Evolutionary conservation across 345 rosid species (phyloP), one percentile per base, ranked within the genome.

Genomic region (Kernera saxatilis): DNA sequence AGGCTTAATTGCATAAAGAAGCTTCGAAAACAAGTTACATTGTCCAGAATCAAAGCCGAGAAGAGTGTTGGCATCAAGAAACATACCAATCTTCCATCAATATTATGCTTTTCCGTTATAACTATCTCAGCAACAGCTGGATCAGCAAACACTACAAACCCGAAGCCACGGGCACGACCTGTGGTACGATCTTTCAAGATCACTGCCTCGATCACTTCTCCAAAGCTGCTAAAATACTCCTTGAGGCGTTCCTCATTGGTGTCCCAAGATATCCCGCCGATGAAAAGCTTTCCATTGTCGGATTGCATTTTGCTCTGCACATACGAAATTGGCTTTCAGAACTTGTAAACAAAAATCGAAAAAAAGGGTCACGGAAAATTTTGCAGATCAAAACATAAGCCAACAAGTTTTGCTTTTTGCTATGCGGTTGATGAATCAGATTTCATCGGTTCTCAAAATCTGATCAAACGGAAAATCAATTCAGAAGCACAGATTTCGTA

Each of bases 241-340:
- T 85, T 91, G 76, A 94, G 91, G 55, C 91, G 89, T 35, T 91
- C 99, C 78, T 94, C 99, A 79, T 89, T 79, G 54, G 99, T 91
- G 81, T 94, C 99, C 99, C 99, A 94, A 7, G 99, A 94, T 73
- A 94, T 91, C 41, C 99, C 99, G 56, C 99, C 99, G 33, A 94
- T 84, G 82, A 94, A 94, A 45, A 94, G 76, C 83, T 94, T 94
- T 8, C 99, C 99, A 83, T 73, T 78, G 59, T 89, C 99, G 23
- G 95, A 84, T 84, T 91, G 91, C 99, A 94, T 94, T 73, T 81
- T 86, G 23, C 77, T 72, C 87, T 84, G 44, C 86, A 76, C 19
- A 6, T 8, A 72, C 59, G 57, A 19, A 11, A 48, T 23, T 46
- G 14, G 36, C 64, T 14, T 54, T 57, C 14, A 54, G 15, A 19